Base-by-base conservation (phyloP, 2,329 filamentous ascomycete species). In the Ophiosphaerella korrae region DNA sequence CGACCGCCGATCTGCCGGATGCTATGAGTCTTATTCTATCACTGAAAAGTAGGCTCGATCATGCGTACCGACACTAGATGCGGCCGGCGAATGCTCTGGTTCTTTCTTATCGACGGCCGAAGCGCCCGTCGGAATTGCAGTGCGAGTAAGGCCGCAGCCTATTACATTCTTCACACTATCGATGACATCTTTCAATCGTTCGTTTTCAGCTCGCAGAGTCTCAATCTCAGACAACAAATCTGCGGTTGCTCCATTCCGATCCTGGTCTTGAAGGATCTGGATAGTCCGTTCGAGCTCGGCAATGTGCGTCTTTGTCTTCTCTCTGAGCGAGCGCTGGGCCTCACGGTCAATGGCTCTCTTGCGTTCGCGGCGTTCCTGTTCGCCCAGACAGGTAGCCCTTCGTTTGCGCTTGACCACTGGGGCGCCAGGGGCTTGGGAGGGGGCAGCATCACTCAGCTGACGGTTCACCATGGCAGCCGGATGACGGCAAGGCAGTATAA, bases 281-380 rank as follows among this genome's bases (percentile, higher is more conserved):
- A 72, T 72, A 2, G 69, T 72, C 24, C 68, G 64, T 45, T 72
- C 69, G 2, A 73, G 62, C 41, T 73, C 69, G 7, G 70, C 69
- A 42, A 73, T 73, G 18, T 72, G 69, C 7, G 67, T 68, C 37
- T 72, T 73, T 1, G 70, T 73, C 58, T 73, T 73, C 42, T 73
- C 70, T 45, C 70, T 48, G 16, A 73, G 51, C 3, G 69, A 71
- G 26, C 70, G 53, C 41, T 72, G 69, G 29, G 70, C 70, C 53
- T 72, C 69, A 16, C 70, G 63, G 48, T 73, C 70, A 46, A 72
- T 71, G 2, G 70, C 67, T 50, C 70, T 55, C 45, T 72, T 73
- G 18, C 70, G 52, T 35, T 73, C 69, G 14, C 66, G 57, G 16
- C 69, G 53, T 38, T 73, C 70, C 24, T 72, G 67, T 42, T 73